Evolutionary conservation across 2,329 filamentous ascomycete species (phyloP).

Genomic region (Bipolaris oryzae): DNA sequence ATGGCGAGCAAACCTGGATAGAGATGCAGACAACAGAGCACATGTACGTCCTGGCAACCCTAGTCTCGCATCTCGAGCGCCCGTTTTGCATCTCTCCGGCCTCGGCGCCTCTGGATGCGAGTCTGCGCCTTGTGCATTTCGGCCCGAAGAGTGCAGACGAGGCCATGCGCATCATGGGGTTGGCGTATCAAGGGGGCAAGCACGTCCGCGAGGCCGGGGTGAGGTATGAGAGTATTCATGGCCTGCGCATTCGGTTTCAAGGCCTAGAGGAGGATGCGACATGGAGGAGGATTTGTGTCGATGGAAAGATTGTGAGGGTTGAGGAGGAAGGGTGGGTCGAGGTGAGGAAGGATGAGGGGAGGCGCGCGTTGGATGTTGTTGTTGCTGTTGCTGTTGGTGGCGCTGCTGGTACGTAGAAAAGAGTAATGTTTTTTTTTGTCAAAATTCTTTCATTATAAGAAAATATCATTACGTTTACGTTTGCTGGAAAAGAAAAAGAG

Average conservation of each 20-base stretch:
- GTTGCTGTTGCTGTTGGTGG: conserved; percentile 24
- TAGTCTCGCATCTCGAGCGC: conserved; percentile 82
- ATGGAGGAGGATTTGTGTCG: conserved; percentile 89
- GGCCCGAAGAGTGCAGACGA: conserved; percentile 67
- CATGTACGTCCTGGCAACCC: conserved; percentile 75
- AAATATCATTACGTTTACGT: conserved; percentile 3
- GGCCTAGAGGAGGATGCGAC: conserved; percentile 65
- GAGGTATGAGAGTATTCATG: conserved; percentile 72
- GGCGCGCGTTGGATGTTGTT: conserved; percentile 48
- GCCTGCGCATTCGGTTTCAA: conserved; percentile 67
- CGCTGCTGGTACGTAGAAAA: no score
- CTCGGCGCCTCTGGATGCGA: conserved; percentile 72
- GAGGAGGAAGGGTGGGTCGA: conserved; percentile 73
- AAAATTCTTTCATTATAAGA: not conserved
- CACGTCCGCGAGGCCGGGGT: conserved; percentile 64
- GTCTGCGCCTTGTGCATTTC: conserved; percentile 76
- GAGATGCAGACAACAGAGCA: conserved; percentile 59
- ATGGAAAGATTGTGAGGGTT: conserved; percentile 82
- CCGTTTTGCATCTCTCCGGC: conserved; percentile 81
- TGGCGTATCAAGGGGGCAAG: conserved; percentile 63
- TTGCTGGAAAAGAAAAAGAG: not conserved
- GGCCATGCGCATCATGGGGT: conserved; percentile 77
- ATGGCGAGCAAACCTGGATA: no score
- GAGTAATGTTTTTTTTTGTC: not conserved
- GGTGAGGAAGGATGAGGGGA: conserved; percentile 58